These are phyloP conservation scores for Batrachochytrium dendrobatidis DNA, from an alignment of 371 early-diverging fungal genomes.

Conservation along the genomic window DNA sequence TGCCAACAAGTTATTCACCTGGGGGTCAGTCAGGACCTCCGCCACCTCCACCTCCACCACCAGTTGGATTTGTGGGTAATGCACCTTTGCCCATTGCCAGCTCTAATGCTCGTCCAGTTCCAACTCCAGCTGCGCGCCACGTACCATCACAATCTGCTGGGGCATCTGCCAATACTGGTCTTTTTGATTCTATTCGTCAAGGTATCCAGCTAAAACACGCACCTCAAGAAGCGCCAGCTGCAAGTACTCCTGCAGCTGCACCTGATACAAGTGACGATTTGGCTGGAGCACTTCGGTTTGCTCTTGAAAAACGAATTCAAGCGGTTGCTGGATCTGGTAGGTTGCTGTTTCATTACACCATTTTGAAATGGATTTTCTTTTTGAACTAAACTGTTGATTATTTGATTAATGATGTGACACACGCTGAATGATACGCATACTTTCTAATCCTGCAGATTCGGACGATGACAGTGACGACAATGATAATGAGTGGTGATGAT, in stretches of 20 bases:
- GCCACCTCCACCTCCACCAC: slow-evolving; percentile 18
- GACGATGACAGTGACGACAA: too few relatives aligned
- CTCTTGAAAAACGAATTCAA: slow-evolving; percentile 12
- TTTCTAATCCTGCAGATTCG: too few relatives aligned
- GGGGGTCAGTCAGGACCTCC: slow-evolving; percentile 9
- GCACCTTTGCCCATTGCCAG: too few relatives aligned
- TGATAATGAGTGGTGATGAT: too few relatives aligned
- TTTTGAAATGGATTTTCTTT: too few relatives aligned
- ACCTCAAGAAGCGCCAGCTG: slow-evolving; percentile 1
- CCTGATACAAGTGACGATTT: slow-evolving; percentile 17
- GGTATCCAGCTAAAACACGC: slow-evolving; percentile 19
- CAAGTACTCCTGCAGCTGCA: slow-evolving; percentile 8
- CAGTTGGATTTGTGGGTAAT: slow-evolving; percentile 2
- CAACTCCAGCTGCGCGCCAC: slow-evolving; percentile 4
- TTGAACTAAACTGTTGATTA: too few relatives aligned
- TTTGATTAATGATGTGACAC: too few relatives aligned
- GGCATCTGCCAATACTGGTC: slow-evolving; percentile 9
- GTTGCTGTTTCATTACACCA: too few relatives aligned
- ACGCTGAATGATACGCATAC: too few relatives aligned
- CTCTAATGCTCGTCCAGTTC: slow-evolving; percentile 2
- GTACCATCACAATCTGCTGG: slow-evolving; percentile 5
- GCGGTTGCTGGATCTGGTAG: slow-evolving; percentile 10
- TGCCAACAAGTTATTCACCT: background rate
- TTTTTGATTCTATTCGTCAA: slow-evolving; percentile 23
- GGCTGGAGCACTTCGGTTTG: slow-evolving; percentile 24